Evolutionary conservation across 1,284 basidiomycete genomes (phyloP), one percentile per base, ranked within the genome.

Genomic region (Boletus nobilissimus): DNA sequence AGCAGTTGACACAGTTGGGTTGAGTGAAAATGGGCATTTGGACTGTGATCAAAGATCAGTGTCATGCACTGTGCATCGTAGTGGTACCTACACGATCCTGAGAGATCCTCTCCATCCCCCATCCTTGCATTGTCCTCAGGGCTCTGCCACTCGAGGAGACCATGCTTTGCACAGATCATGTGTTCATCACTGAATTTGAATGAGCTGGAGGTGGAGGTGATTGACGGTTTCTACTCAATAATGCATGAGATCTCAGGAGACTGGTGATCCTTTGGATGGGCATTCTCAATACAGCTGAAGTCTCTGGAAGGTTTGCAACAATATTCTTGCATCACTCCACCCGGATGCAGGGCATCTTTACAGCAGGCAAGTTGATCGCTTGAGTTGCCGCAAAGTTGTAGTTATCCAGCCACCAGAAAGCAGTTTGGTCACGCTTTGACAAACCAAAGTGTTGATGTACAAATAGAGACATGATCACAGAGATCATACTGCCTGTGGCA

Each of bases 341-440:
- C 68, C 91, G 89, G 34, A 90, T 88, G 76, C 92, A 94, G 1
- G 94, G 95, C n/a, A n/a, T 65, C 40, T 68, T 77, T 19, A 63
- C 77, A 68, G 70, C 66, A 54, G 88, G 89, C 16, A 83, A 84
- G 85, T 96, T 97, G 85, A 97, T 94, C 0, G 91, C 90, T 22
- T 96, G 92, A 1, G 96, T 97, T 46, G 90, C 86, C 57, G 91
- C 91, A 86, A 95, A 98, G 85, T 96, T 92, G 82, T 94, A 97
- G 84, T 95, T 84, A 46, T 94, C 95, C 0, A 97, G 96, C 88
- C 91, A 92, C 94, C 95, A 76, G 29, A 57, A 74, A n/a, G 29
- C 39, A 36, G 14, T 73, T 32, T 57, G 67, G 60, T 6, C n/a
- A 24, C 2, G 24, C 24, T 34, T 19, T 11, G 29, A 68, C 54